Base-by-base conservation (phyloP, 306 rosid species). In the Trifolium dubium region DNA sequence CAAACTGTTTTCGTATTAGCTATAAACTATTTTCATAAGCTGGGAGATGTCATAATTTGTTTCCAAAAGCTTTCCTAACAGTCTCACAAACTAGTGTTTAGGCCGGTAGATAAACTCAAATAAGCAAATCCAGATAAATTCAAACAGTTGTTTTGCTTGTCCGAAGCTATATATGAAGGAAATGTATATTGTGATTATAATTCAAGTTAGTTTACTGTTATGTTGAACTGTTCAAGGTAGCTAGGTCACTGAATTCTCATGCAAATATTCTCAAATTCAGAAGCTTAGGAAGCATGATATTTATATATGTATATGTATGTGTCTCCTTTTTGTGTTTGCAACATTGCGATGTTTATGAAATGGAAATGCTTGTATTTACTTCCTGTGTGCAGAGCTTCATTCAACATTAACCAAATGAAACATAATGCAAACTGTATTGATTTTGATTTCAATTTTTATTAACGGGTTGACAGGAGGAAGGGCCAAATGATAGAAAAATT, bases 401-500 rank as follows among this genome's bases (percentile, higher is more conserved):
- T 67, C 35, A 53, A 13, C 74, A 30, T 8, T 58, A 28, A 29
- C 32, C 32, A 47, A 31, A 53, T 64, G 32, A 49, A 84, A 32
- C 71, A 66, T 56, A 30, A 61, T 35, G 2, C 5, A 8, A 1
- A 8, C 8, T 35, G 8, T 35, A 30, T 61, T 69, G 55, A 69
- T 50, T 67, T 79, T 71, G 15, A 51, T 59, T 51, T 50, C 14
- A 71, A 60, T 80, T 75, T 14, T n/a, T 69, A 63, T 44, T 32
- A 54, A 41, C 70, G 77, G 62, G 15, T 67, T 81, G 74, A 75
- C 85, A 93, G 97, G 97, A 89, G 79, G 96, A 94, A 64, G 96
- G 87, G 69, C 84, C 92, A 53, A 91, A 89, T 86, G 98, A 94
- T 75, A 86, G 97, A 71, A 87, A 88, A 82, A 91, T 94, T 58